Evolutionary conservation across 441 rosid genomes (phyloP).

Genomic region (Aquilaria agallochum): DNA sequence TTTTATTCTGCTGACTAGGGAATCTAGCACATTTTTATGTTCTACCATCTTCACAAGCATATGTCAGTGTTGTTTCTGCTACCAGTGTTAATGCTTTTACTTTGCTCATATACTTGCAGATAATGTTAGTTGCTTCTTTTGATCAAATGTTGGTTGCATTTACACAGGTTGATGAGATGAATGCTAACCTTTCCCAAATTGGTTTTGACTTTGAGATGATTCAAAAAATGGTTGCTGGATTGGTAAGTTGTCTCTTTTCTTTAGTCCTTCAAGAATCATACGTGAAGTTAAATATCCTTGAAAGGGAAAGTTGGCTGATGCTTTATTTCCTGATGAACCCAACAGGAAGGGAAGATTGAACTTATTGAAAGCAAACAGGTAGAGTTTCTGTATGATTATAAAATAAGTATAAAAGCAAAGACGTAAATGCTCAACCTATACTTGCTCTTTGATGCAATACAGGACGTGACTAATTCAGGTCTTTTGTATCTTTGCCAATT

Average conservation of each 20-base stretch:
- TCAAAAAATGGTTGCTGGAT: conserved; percentile 66
- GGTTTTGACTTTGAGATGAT: conserved; percentile 67
- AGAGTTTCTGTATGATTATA: conserved; percentile 8
- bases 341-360: conserved; percentile 83
- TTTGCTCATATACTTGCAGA: too few relatives aligned
- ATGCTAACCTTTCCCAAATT: conserved; percentile 67
- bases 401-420: neutral
- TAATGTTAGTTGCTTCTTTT: too few relatives aligned
- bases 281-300: too few relatives aligned
- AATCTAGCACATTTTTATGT: too few relatives aligned
- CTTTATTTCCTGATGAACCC: conserved; percentile 18
- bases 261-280: too few relatives aligned
- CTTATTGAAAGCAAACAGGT: conserved; percentile 81
- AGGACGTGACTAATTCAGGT: conserved; percentile 80
- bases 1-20: too few relatives aligned
- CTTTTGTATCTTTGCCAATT: conserved; percentile 72
- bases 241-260: conserved; percentile 49
- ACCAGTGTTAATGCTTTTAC: too few relatives aligned
- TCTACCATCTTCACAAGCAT: too few relatives aligned
- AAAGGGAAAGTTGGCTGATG: conserved; percentile 8
- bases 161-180: conserved; percentile 67
- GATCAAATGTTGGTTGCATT: conserved; percentile 9
- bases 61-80: too few relatives aligned
- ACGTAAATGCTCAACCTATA: too few relatives aligned
- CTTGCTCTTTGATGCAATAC: conserved; percentile 13